Percentiles rank a stretch among this genome's conserved stretches.
phyloP scores from a whole-genome alignment of 148 eudicot genomes.

The Talinum fruticosum region DNA sequence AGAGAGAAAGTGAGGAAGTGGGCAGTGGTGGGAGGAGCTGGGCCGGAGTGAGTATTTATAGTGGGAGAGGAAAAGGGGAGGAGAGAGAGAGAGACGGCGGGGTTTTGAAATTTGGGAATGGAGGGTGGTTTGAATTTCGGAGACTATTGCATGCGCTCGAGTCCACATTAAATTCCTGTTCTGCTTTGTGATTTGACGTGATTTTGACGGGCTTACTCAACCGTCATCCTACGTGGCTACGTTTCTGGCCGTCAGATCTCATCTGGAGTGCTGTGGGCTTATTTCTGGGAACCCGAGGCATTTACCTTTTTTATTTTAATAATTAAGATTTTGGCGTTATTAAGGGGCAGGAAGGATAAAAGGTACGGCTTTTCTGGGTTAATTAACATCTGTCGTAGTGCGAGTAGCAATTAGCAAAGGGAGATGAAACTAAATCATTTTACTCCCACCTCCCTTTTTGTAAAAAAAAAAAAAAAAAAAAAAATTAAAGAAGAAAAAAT shows the following conservation, averaged over 20 bases:
- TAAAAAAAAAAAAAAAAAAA: background rate
- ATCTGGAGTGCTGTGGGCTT: background rate
- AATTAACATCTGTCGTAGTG: background rate
- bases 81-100: slow-evolving; percentile 29
- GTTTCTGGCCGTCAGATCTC: background rate
- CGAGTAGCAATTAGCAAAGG: slow-evolving; percentile 4
- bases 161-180: background rate
- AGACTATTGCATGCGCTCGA: background rate
- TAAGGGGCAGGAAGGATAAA: background rate
- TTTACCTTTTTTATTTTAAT: background rate
- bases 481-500: background rate
- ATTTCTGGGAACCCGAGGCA: background rate
- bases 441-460: background rate
- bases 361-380: background rate
- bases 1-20: background rate
- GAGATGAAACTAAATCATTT: background rate
- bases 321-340: background rate
- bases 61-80: background rate
- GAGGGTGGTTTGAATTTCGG: slow-evolving; percentile 35
- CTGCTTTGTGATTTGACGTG: background rate
- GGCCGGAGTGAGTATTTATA: background rate
- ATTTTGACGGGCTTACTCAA: background rate
- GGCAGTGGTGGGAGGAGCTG: background rate
- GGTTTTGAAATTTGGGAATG: slow-evolving; percentile 29
- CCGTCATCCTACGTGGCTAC: background rate